Evolutionary conservation across 306 rosid genomes (phyloP).

Genomic region (Castanopsis chinensis): DNA sequence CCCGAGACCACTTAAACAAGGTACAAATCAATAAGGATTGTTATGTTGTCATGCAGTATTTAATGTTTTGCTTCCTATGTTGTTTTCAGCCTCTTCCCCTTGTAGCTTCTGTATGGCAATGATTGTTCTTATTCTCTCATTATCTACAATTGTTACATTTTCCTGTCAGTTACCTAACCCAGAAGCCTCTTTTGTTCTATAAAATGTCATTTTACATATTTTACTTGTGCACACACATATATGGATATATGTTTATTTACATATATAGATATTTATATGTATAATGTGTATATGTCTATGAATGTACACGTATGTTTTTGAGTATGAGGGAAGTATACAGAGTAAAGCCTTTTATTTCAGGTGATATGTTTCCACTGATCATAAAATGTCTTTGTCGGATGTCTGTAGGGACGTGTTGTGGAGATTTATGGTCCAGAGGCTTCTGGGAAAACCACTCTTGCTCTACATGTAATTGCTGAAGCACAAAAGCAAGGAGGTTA

Average conservation of each 20-base stretch:
- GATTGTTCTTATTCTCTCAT: background rate
- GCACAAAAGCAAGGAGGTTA: conserved; percentile 94
- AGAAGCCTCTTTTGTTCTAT: background rate
- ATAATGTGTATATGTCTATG: background rate
- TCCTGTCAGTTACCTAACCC: background rate
- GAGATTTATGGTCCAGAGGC: conserved; percentile 97
- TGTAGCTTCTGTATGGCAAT: background rate
- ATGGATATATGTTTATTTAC: no score
- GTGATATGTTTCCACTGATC: conserved; percentile 8
- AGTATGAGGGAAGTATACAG: background rate
- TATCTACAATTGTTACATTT: background rate
- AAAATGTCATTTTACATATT: background rate
- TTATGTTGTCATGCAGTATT: no score
- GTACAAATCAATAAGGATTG: no score
- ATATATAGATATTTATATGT: no score
- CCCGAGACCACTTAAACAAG: no score
- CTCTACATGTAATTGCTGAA: conserved; percentile 86
- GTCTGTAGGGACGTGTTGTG: conserved; percentile 81
- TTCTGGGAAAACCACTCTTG: conserved; percentile 93
- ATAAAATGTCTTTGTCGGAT: conserved; percentile 22
- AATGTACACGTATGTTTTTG: background rate
- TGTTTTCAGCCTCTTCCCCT: conserved; percentile 6
- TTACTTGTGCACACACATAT: background rate
- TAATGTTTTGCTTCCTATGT: conserved; percentile 3
- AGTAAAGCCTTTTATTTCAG: background rate